Conservation (phyloP, 352 stramenopile species). For the Phytophthora pseudosyringae region DNA sequence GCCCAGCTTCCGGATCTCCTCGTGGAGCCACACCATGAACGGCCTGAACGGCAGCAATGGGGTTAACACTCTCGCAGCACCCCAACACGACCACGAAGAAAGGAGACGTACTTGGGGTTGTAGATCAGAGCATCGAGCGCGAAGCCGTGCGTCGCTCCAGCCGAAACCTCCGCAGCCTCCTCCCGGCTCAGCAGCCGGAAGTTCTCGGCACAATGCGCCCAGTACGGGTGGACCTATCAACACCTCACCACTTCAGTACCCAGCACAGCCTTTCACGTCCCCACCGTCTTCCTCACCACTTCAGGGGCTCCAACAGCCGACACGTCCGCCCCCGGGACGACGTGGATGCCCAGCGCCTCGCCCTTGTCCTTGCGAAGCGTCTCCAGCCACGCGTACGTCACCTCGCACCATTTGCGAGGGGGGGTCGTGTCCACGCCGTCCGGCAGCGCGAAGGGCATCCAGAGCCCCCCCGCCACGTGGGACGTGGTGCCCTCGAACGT, state of each 20-base stretch:
- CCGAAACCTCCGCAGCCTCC: conserved; percentile 43
- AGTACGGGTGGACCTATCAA: conserved; percentile 44
- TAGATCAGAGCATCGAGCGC: conserved; percentile 72
- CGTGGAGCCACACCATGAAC: conserved; percentile 58
- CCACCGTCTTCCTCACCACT: neutral
- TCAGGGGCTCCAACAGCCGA: conserved; percentile 11
- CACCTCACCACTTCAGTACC: neutral
- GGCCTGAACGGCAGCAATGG: conserved; percentile 27
- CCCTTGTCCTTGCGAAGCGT: conserved; percentile 43
- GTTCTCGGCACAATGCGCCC: conserved; percentile 65
- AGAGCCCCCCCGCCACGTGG: conserved; percentile 70
- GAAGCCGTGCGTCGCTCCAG: conserved; percentile 54
- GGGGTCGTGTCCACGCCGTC: conserved; percentile 41
- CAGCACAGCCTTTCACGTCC: neutral
- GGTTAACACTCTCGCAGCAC: neutral
- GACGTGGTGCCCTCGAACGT: conserved; percentile 69
- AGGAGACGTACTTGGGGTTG: conserved; percentile 41
- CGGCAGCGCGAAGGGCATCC: conserved; percentile 73
- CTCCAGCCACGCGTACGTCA: conserved; percentile 66
- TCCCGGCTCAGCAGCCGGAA: conserved; percentile 53
- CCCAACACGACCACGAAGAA: neutral
- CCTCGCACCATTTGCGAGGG: conserved; percentile 67
- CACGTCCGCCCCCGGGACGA: conserved; percentile 27
- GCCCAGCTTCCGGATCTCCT: conserved; percentile 51
- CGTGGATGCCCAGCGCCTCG: conserved; percentile 53